Evolutionary conservation across 2,329 filamentous ascomycete species (phyloP), one percentile per base, ranked within the genome.

Genomic region (Aspergillus sp.): DNA sequence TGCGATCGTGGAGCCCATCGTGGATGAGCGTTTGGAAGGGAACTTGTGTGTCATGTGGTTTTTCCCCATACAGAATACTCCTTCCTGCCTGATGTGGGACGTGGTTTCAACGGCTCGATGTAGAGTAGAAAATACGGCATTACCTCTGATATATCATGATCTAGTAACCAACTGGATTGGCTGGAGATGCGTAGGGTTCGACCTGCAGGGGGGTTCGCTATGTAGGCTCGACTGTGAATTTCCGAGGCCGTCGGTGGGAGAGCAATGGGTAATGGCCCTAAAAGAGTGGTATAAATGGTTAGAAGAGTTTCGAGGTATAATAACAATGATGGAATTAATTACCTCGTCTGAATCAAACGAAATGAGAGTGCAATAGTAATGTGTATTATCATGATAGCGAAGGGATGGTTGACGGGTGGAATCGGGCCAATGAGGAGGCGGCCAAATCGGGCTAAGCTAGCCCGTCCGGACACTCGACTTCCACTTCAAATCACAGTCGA

Each of bases 401-500:
- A 45, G 49, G 33, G 40, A 30, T 30, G 39, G 42, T 37, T 42
- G 44, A 13, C 39, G 46, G 43, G 37, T 30, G 27, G 51, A 77
- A 72, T 61, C 89, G 85, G 66, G 93, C 83, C 71, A 88, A 83
- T 45, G 81, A 67, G 67, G 49, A 67, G 54, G 39, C 50, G 26
- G 54, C 50, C 52, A 61, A 66, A 67, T 58, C 48, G 51, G 57
- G 57, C 56, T 55, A 60, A 57, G 57, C 59, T 62, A 59, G 53
- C 47, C 47, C 42, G 48, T 57, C 58, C 64, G 58, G 61, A 61
- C 58, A 48, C 61, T 64, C 60, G 58, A 58, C 62, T 62, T 66
- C 63, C 58, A 64, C 60, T 59, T 66, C 64, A 61, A 65, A 65
- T 62, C 62, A 67, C 59, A 57, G 53, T 52, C 56, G 46, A 59